Evolutionary conservation across 2,329 filamentous ascomycete genomes (phyloP).

Genomic region (Aureobasidium sp.): DNA sequence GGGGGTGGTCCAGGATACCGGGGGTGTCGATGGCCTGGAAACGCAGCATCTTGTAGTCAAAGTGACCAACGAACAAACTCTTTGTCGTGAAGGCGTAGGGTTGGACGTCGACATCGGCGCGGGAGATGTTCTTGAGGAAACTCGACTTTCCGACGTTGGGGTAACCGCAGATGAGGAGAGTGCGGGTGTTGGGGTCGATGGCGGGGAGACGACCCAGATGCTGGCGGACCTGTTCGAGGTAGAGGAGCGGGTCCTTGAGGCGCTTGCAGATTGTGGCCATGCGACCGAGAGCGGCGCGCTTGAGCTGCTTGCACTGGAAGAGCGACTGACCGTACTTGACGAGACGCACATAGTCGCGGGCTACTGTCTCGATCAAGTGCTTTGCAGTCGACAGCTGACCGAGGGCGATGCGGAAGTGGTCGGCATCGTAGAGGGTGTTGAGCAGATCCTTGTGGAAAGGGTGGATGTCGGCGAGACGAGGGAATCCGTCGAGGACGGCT

Average conservation of each 20-base stretch:
- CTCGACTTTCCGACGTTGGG: slow-evolving; percentile 97
- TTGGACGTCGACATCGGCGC: slow-evolving; percentile 93
- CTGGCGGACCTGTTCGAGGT: slow-evolving; percentile 93
- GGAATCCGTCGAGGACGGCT: slow-evolving; percentile 86
- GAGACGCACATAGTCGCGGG: slow-evolving; percentile 89
- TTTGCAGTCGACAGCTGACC: slow-evolving; percentile 95
- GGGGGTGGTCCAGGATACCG: slow-evolving; percentile 93
- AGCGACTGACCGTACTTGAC: slow-evolving; percentile 94
- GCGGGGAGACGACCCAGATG: slow-evolving; percentile 93
- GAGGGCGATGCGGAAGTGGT: slow-evolving; percentile 94
- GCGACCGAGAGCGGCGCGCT: slow-evolving; percentile 87
- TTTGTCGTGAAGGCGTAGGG: slow-evolving; percentile 99
- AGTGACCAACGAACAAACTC: slow-evolving; percentile 93
- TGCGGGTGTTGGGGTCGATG: slow-evolving; percentile 97
- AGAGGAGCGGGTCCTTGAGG: slow-evolving; percentile 87
- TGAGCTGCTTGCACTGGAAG: slow-evolving; percentile 98
- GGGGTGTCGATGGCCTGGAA: slow-evolving; percentile 95
- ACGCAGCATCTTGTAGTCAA: slow-evolving; percentile 88
- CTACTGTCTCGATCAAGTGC: slow-evolving; percentile 91
- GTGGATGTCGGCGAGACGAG: slow-evolving; percentile 85
- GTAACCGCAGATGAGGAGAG: slow-evolving; percentile 92
- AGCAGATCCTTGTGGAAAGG: slow-evolving; percentile 87
- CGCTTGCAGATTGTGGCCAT: slow-evolving; percentile 97
- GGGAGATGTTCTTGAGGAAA: slow-evolving; percentile 83
- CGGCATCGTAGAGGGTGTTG: slow-evolving; percentile 97